phyloP scores from a whole-genome alignment of 2,329 filamentous ascomycete genomes.

The Fusarium equiseti region DNA sequence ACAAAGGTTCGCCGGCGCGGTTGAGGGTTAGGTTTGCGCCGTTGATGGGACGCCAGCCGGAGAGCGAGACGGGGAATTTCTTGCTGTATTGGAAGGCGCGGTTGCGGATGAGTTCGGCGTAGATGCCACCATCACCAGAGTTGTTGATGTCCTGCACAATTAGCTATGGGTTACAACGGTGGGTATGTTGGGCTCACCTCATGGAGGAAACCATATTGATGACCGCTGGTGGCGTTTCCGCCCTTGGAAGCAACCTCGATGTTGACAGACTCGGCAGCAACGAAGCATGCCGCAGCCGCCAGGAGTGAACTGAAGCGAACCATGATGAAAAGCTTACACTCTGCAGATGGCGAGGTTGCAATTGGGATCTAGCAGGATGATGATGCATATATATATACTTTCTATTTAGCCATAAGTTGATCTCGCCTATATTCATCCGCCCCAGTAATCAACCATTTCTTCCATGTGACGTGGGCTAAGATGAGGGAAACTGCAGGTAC shows the following conservation, averaged over 20 bases:
- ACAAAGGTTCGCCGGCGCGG: slow-evolving; percentile 61
- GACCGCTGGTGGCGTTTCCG: slow-evolving; percentile 58
- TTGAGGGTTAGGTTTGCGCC: slow-evolving; percentile 61
- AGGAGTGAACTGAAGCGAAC: slow-evolving; percentile 37
- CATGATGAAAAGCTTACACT: slow-evolving; percentile 22
- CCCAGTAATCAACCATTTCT: background rate
- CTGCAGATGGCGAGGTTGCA: slow-evolving; percentile 1
- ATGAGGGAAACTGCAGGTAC: background rate
- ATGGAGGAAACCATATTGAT: slow-evolving; percentile 61
- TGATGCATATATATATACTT: slow-evolving; percentile 12
- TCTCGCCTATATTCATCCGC: slow-evolving; percentile 6
- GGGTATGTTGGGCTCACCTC: slow-evolving; percentile 49
- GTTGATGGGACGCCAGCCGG: slow-evolving; percentile 60
- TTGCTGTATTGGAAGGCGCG: slow-evolving; percentile 73
- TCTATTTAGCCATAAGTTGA: background rate
- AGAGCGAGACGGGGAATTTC: slow-evolving; percentile 57
- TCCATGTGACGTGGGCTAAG: slow-evolving; percentile 4
- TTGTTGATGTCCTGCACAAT: slow-evolving; percentile 69
- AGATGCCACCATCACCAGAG: slow-evolving; percentile 78
- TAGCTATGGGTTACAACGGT: too few relatives aligned
- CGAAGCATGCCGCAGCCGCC: slow-evolving; percentile 30
- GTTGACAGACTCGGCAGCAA: slow-evolving; percentile 47
- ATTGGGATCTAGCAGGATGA: background rate
- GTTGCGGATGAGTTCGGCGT: slow-evolving; percentile 78
- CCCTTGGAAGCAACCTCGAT: slow-evolving; percentile 55